Evolutionary conservation across 2,329 filamentous ascomycete genomes (phyloP).

Genomic region (Microsporum audouinii): DNA sequence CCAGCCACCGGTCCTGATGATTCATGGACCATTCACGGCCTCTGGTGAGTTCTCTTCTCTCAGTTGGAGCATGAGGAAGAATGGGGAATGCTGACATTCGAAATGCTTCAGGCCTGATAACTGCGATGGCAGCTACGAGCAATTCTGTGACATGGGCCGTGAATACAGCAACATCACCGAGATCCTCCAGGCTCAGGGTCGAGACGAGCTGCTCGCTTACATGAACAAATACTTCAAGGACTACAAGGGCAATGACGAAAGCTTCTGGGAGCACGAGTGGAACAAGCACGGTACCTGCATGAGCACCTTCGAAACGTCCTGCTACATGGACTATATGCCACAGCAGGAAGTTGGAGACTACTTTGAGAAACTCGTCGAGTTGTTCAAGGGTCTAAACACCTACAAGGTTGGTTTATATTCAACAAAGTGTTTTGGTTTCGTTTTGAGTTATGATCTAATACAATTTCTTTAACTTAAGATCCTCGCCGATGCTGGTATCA

Average conservation of each 20-base stretch:
- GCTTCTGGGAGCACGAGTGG: constrained; percentile 61
- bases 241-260: constrained; percentile 43
- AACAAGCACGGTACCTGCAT: constrained; percentile 63
- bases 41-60: constrained; percentile 34
- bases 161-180: constrained; percentile 47
- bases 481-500: constrained; percentile 45
- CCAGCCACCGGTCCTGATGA: constrained; percentile 44
- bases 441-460: background rate
- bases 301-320: constrained; percentile 53
- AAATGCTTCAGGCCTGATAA: constrained; percentile 33
- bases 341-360: constrained; percentile 49
- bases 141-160: constrained; percentile 44
- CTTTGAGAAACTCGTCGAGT: constrained; percentile 43
- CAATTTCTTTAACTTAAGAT: background rate
- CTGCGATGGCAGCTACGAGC: constrained; percentile 48
- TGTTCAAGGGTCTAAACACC: constrained; percentile 46
- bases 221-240: constrained; percentile 53
- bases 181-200: constrained; percentile 42
- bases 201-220: constrained; percentile 41
- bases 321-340: constrained; percentile 47
- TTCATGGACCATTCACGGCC: constrained; percentile 48
- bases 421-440: background rate
- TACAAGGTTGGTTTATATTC: constrained; percentile 34
- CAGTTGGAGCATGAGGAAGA: background rate
- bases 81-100: background rate